phyloP scores from a whole-genome alignment of 169 alveolate species.

The Eimeria maxima region DNA sequence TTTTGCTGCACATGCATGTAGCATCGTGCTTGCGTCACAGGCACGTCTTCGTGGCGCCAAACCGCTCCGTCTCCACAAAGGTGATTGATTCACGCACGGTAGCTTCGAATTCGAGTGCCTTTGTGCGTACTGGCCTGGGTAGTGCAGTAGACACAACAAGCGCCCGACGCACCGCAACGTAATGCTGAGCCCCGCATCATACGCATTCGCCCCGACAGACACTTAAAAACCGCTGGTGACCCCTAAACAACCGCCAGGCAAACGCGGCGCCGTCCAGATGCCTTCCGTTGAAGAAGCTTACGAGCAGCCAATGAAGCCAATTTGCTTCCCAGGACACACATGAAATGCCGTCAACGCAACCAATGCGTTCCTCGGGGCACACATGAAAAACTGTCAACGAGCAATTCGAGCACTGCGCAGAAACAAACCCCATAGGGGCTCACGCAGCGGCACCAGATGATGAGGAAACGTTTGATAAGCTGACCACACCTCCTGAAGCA shows the following conservation, averaged over 20 bases:
- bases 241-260: not conserved
- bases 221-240: slow-evolving; percentile 6
- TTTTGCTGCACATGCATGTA: not conserved
- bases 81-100: not conserved
- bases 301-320: not conserved
- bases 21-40: not conserved
- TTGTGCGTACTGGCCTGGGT: not conserved
- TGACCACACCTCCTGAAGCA: slow-evolving; percentile 50
- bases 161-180: not conserved
- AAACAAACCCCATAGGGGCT: not conserved
- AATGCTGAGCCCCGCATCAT: not conserved
- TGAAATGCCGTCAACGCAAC: not conserved
- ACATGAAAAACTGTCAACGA: not conserved
- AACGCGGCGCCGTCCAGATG: not conserved
- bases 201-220: not conserved
- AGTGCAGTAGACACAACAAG: not conserved
- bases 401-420: not conserved
- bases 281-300: not conserved
- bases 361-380: not conserved
- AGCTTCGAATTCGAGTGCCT: not conserved
- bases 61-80: not conserved
- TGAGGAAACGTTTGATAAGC: slow-evolving; percentile 3
- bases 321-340: not conserved
- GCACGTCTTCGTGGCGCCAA: not conserved
- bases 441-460: slow-evolving; percentile 24